Base-by-base conservation (phyloP, 768 basidiomycete genomes). In the Grammothele lineata region DNA sequence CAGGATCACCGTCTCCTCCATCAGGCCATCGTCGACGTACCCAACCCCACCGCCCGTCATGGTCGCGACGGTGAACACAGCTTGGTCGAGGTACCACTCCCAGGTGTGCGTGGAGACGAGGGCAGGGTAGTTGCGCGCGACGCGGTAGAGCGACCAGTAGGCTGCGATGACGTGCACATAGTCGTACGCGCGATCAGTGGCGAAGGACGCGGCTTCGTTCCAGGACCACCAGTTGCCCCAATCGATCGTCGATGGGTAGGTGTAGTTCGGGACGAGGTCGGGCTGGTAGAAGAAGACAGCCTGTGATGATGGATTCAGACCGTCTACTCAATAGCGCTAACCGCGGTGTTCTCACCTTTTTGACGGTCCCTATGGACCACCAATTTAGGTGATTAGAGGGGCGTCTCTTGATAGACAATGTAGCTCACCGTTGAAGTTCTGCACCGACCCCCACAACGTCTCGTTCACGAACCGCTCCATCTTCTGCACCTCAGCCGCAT, bases 161-260 rank as follows among this genome's bases (percentile, higher is more conserved):
- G 77, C 61, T 1, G 58, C 56, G n/a, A 54, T 56, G 43, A 66
- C 62, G 38, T 64, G 64, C 6, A 66, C 62, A 45, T 62, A 66
- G 58, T 80, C 78, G 51, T 80, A 80, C 1, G 73, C 76, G 11
- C 78, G 72, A 41, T 73, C 72, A 2, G 66, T 72, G 3, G 71
- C 71, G 49, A 65, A 80, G 1, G 75, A 69, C 0, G 64, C 65
- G 3, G 73, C 73, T 54, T 70, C 63, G 46, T 76, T 72, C 78
- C 77, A 80, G 1, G 75, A 76, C 76, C 77, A 78, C 76, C 77
- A 78, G 47, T 75, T 73, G 4, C 70, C 68, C 75, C 75, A 80
- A 56, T 70, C 56, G 42, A 78, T 73, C 9, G 52, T 62, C 0
- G 67, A 60, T 2, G 78, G 78, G 56, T 80, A 80, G 11, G 57